A percentile compares a stretch with the other conserved stretches of the same genome.
Evolutionary conservation across 192 early-diverging fungal genomes (phyloP).

Genomic region (Irineochytrium annulatum): DNA sequence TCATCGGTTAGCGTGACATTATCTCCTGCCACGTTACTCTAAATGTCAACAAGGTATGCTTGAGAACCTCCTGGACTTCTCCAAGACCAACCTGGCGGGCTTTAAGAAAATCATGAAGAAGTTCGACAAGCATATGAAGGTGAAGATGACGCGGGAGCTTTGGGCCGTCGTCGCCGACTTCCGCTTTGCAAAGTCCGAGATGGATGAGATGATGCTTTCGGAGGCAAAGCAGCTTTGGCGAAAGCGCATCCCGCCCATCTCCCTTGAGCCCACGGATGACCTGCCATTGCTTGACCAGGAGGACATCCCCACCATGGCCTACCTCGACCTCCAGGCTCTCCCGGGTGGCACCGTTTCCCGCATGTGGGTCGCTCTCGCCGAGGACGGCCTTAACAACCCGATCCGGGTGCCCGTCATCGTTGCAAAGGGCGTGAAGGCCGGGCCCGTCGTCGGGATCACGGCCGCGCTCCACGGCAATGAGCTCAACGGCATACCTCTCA

Average conservation of each 20-base stretch:
- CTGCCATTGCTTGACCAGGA: slow-evolving; percentile 21
- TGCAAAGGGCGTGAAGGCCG: slow-evolving; percentile 50
- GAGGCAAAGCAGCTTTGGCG: slow-evolving; percentile 51
- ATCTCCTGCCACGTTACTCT: no score
- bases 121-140: slow-evolving; percentile 45
- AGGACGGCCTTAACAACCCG: slow-evolving; percentile 57
- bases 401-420: slow-evolving; percentile 60
- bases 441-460: slow-evolving; percentile 51
- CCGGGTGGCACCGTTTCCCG: slow-evolving; percentile 53
- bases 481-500: slow-evolving; percentile 75
- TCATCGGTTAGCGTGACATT: no score
- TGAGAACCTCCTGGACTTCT: slow-evolving; percentile 48
- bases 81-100: slow-evolving; percentile 53
- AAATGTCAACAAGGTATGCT: no score
- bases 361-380: slow-evolving; percentile 61
- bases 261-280: slow-evolving; percentile 10
- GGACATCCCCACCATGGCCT: slow-evolving; percentile 46
- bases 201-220: slow-evolving; percentile 47
- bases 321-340: slow-evolving; percentile 49
- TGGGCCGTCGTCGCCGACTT: slow-evolving; percentile 48
- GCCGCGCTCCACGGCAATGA: slow-evolving; percentile 64
- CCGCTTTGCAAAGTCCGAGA: slow-evolving; percentile 53
- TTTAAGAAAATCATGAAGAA: slow-evolving; percentile 67
- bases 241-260: slow-evolving; percentile 40
- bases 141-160: slow-evolving; percentile 39